phyloP scores from a whole-genome alignment of 495 filamentous ascomycete genomes.

The Tirmania nivea region DNA sequence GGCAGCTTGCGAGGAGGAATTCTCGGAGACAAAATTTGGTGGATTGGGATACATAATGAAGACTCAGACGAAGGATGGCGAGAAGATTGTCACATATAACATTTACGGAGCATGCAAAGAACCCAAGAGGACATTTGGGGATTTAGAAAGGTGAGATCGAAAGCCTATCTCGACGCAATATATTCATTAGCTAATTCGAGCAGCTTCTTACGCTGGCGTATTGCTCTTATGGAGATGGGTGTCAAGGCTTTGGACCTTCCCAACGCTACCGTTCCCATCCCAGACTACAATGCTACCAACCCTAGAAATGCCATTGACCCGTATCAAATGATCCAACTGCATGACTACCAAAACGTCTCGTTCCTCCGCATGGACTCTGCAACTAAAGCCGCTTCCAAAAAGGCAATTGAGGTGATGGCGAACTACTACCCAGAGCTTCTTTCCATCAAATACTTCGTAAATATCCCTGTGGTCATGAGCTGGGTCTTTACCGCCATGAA shows the following conservation, averaged over 20 bases:
- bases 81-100: conserved; percentile 56
- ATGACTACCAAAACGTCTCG: conserved; percentile 67
- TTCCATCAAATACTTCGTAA: conserved; percentile 80
- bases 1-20: conserved; percentile 27
- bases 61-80: conserved; percentile 23
- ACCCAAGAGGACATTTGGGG: conserved; percentile 48
- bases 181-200: not conserved
- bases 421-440: conserved; percentile 72
- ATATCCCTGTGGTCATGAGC: conserved; percentile 69
- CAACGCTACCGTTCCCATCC: conserved; percentile 45
- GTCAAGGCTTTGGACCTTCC: conserved; percentile 44
- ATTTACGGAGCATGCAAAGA: conserved; percentile 65
- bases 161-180: not conserved
- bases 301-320: conserved; percentile 31
- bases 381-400: conserved; percentile 47
- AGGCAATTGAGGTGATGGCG: conserved; percentile 56
- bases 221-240: conserved; percentile 66
- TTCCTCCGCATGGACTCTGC: conserved; percentile 53
- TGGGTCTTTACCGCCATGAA: conserved; percentile 68
- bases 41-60: conserved; percentile 34
- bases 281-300: conserved; percentile 33
- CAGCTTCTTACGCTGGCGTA: conserved; percentile 69
- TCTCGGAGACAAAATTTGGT: conserved; percentile 32
- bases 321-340: conserved; percentile 72
- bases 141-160: conserved; percentile 46